Percentiles rank a stretch among this genome's conserved stretches.
These are phyloP conservation scores for Sisymbrium altissimum DNA, from an alignment of 345 rosid genomes.

Conservation along the genomic window DNA sequence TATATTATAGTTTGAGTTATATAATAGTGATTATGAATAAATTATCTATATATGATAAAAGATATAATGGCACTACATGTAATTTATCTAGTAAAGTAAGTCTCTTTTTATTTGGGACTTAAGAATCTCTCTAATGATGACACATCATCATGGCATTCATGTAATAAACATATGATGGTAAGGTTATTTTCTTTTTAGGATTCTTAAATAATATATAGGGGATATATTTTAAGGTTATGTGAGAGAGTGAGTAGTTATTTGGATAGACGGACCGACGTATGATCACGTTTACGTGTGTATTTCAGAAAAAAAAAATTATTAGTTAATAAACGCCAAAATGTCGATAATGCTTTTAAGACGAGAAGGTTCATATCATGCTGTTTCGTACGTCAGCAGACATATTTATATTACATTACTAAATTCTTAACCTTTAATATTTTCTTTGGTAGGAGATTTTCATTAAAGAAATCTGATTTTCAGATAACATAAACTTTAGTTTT, in stretches of 20 bases:
- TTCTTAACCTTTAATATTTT: background rate
- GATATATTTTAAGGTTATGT: background rate
- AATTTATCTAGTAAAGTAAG: no score
- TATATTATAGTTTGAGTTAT: no score
- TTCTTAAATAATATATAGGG: no score
- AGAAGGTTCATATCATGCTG: constrained; percentile 25
- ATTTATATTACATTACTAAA: background rate
- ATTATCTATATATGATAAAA: no score
- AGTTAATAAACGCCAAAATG: background rate
- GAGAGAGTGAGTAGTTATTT: constrained; percentile 20
- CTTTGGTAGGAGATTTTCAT: background rate
- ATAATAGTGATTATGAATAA: no score
- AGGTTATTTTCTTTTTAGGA: no score
- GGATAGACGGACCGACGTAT: constrained; percentile 31
- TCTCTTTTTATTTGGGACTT: no score
- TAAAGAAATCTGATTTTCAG: background rate
- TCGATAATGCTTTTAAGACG: constrained; percentile 21
- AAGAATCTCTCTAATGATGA: no score
- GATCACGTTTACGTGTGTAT: constrained; percentile 36
- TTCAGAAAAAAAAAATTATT: background rate
- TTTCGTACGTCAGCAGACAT: constrained; percentile 20
- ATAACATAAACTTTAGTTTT: background rate
- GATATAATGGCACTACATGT: no score
- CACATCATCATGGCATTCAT: no score
- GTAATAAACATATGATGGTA: no score